Base-by-base conservation (phyloP, 164 flowering plant genomes). In the Macadamia tetraphylla region DNA sequence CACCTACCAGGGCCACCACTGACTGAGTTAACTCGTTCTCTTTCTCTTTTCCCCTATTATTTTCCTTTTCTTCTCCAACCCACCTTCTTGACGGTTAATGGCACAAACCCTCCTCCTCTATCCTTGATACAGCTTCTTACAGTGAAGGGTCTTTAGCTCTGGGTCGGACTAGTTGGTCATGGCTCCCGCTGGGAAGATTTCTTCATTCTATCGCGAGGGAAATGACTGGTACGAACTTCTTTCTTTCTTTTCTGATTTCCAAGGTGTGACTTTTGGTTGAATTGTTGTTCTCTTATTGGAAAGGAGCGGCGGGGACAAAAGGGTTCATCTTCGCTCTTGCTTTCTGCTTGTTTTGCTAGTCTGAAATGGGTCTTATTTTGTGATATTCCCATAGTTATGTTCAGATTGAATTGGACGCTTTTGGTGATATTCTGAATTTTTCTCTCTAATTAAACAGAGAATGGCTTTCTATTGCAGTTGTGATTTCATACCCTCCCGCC, bases 101-200 rank as follows among this genome's bases (percentile, higher is more conserved):
- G 40, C 40, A 35, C 40, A 35, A 35, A 35, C 3, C 40, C 40
- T 35, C 40, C 40, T 35, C 18, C 51, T 53, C 57, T n/a, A 53
- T 53, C 40, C 6, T 53, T 14, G 18, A 14, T 14, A 53, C 13
- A n/a, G 57, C 57, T 53, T 53, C 18, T 53, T 53, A 3, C 57
- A 46, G 51, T 9, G 51, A 46, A 46, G 51, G 5, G 31, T 57
- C 9, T 46, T 9, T 46, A 8, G 51, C 13, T 46, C 51, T 46
- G 40, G 40, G 40, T 35, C 40, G 40, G 5, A 35, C 51, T 43
- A 35, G 40, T 58, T 58, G 35, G 29, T 65, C 70, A 87, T 88
- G 92, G 84, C 88, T 77, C 84, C 83, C 61, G 62, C 82, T 6
- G 74, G 78, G 51, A 83, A 78, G 72, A 76, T 73, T 62, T 73